A percentile compares a stretch with the other conserved stretches of the same genome.
Conservation (phyloP, 371 early-diverging fungal species). For the Vairimorpha apis region DNA sequence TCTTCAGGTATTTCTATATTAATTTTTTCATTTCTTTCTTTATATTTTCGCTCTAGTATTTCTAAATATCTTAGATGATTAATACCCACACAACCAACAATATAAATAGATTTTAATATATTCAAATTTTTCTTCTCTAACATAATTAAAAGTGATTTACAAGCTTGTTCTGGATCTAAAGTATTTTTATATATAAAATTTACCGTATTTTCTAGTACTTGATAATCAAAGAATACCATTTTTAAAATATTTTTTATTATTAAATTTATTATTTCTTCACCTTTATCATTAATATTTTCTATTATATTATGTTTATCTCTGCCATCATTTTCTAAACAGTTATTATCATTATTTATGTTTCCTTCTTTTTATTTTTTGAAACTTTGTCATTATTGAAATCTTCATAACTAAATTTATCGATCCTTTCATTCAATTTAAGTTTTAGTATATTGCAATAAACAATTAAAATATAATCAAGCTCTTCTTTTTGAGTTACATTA, state of each 20-base stretch:
- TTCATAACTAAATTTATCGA: slow-evolving; percentile 17
- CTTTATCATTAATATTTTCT: neutral
- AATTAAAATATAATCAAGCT: slow-evolving; percentile 15
- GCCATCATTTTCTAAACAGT: too few relatives aligned
- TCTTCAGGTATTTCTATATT: slow-evolving; percentile 31
- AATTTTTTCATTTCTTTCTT: slow-evolving; percentile 27
- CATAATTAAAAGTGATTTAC: slow-evolving; percentile 19
- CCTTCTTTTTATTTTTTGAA: too few relatives aligned
- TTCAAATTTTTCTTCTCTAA: slow-evolving; percentile 12
- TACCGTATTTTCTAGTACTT: slow-evolving; percentile 31
- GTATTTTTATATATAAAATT: slow-evolving; percentile 34
- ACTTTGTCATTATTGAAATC: slow-evolving; percentile 8
- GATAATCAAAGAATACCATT: slow-evolving; percentile 50
- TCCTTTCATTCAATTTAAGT: slow-evolving; percentile 5
- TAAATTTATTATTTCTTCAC: slow-evolving; percentile 10
- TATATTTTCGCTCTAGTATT: slow-evolving; percentile 51
- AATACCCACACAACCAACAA: slow-evolving; percentile 58
- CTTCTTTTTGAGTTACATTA: slow-evolving; percentile 12
- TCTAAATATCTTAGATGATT: slow-evolving; percentile 58
- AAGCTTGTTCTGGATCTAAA: slow-evolving; percentile 36
- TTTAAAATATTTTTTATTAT: slow-evolving; percentile 40
- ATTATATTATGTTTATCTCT: neutral
- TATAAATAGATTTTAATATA: slow-evolving; percentile 47
- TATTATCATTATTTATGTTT: too few relatives aligned
- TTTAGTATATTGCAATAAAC: slow-evolving; percentile 43